These are phyloP conservation scores for Vaccinium corymbosum DNA, from an alignment of 148 eudicot species.

Conservation along the genomic window DNA sequence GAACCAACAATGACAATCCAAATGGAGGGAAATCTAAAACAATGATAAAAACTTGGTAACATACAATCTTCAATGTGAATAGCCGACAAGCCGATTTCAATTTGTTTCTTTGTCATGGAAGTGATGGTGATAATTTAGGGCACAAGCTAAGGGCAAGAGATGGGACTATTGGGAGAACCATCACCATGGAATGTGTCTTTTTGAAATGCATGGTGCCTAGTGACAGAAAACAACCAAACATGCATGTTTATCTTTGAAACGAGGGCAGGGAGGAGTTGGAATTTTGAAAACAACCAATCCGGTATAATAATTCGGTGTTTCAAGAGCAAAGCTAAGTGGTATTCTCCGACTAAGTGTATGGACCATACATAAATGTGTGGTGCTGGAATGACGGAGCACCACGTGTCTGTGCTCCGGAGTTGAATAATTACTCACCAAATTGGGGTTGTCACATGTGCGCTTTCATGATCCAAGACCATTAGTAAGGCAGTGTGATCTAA, in stretches of 20 bases:
- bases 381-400: too few relatives aligned
- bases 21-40: neutral
- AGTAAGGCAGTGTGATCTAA: too few relatives aligned
- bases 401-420: too few relatives aligned
- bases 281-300: too few relatives aligned
- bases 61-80: neutral
- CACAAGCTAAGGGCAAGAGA: constrained; percentile 15
- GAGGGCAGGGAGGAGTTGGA: neutral
- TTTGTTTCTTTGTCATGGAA: neutral
- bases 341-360: too few relatives aligned
- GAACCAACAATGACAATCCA: neutral
- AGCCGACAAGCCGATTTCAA: neutral
- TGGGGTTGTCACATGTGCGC: too few relatives aligned
- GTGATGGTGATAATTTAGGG: neutral
- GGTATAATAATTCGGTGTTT: too few relatives aligned
- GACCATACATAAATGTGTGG: too few relatives aligned
- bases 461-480: too few relatives aligned
- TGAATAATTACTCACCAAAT: too few relatives aligned
- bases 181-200: constrained; percentile 27
- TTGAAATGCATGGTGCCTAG: constrained; percentile 27
- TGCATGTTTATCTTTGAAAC: constrained; percentile 13
- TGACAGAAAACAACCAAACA: constrained; percentile 37
- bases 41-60: neutral
- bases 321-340: too few relatives aligned
- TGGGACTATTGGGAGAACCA: constrained; percentile 24